Evolutionary conservation across 257 asterid species (phyloP).

Genomic region (Primulina eburnea): DNA sequence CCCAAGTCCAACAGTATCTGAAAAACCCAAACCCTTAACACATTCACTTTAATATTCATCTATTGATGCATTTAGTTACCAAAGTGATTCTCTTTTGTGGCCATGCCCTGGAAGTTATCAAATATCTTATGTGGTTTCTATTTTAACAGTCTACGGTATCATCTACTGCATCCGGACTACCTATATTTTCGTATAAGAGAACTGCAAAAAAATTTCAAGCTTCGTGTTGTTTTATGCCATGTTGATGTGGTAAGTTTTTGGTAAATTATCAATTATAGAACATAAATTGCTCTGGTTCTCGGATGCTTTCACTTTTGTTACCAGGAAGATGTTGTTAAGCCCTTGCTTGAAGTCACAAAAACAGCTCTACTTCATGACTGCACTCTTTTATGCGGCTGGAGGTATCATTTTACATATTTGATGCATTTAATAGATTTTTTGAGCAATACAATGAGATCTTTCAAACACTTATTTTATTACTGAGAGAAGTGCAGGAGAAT

Average conservation of each 20-base stretch:
- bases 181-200: conserved; percentile 91
- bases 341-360: conserved; percentile 92
- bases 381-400: conserved; percentile 93
- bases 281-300: conserved; percentile 15
- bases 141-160: conserved; percentile 80
- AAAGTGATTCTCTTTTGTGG: neutral
- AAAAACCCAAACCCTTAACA: neutral
- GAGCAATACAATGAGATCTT: neutral
- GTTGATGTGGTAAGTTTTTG: conserved; percentile 78
- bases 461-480: neutral
- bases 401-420: conserved; percentile 42
- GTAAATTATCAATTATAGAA: conserved; percentile 16
- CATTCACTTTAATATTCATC: neutral
- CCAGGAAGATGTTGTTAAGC: conserved; percentile 95
- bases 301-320: conserved; percentile 28
- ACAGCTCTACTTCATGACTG: conserved; percentile 96
- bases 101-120: conserved; percentile 5
- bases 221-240: conserved; percentile 87
- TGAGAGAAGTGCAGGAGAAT: neutral
- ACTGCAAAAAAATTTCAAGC: conserved; percentile 84
- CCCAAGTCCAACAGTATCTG: too few relatives aligned
- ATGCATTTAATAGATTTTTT: conserved; percentile 8
- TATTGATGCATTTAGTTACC: conserved; percentile 1
- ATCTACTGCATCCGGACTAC: conserved; percentile 97
- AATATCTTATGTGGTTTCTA: conserved; percentile 21